Base-by-base conservation (phyloP, 192 early-diverging fungal genomes). In the Coemansia sp. region DNA sequence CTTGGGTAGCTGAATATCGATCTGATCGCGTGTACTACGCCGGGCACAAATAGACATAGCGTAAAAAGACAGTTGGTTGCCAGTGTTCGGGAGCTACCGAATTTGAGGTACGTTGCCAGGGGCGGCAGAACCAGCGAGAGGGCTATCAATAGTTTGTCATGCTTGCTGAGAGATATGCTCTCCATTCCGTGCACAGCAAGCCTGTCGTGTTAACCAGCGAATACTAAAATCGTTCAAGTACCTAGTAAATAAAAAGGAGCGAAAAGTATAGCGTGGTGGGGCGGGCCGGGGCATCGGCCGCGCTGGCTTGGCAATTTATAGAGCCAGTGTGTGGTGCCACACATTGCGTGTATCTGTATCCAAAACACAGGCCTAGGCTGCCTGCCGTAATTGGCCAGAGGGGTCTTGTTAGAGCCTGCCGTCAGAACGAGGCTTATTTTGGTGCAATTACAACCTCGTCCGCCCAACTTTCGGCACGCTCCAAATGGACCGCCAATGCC, bases 1-100 rank as follows among this genome's bases (percentile, higher is more conserved):
- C 74, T 63, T 40, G 74, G 74, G 32, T 76, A 76, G 56, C 41
- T 24, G 68, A 29, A 39, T 27, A 76, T 70, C 27, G 61, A 63
- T 42, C 53, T 36, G 26, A 76, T 70, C 0, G 74, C 74, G 32
- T 76, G 74, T 17, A 67, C 33, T 10, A 70, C 26, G 6, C 68
- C 74, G 0, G 74, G 74, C 35, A 76, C 36, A 7, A 76, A 46
- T 12, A 76, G 65, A 14, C 63, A 70, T 0, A 42, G 53, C 17
- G 74, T 76, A 33, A 76, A 48, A 36, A 76, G 22, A 44, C 64
- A 64, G 57, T 76, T 76, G 41, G 53, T 57, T 1, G 40, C 44
- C 11, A 76, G 57, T 18, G 68, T 76, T 14, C 61, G 56, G 24
- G 74, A 76, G 35, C 37, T 63, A 10, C 74, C 74, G 43, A 76